Conservation (phyloP, 2,329 filamentous ascomycete genomes). For the Penicillium expansum region DNA sequence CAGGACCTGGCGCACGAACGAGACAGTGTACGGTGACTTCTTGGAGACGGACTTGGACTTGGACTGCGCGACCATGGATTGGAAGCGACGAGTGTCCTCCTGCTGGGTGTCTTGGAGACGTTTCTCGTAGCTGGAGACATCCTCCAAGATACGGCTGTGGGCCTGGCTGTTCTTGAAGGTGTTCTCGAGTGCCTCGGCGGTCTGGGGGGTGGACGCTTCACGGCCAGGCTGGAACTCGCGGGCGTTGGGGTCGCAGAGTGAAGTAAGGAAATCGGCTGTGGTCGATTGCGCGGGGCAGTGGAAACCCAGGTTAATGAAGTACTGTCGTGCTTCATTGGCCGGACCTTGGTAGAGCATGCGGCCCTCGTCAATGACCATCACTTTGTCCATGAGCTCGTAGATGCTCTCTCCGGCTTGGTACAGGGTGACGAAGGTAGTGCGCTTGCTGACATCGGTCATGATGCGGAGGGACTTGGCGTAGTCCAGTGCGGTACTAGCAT, state of each 20-base stretch:
- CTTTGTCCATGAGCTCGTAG: slow-evolving; percentile 75
- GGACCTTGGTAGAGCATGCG: slow-evolving; percentile 67
- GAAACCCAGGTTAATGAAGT: slow-evolving; percentile 66
- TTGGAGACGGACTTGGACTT: slow-evolving; percentile 66
- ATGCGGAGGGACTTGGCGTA: slow-evolving; percentile 68
- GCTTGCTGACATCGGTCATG: slow-evolving; percentile 73
- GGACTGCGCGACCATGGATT: slow-evolving; percentile 60
- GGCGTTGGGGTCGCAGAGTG: slow-evolving; percentile 70
- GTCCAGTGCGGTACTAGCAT: slow-evolving; percentile 74
- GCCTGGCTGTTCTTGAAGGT: slow-evolving; percentile 64
- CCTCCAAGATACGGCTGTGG: slow-evolving; percentile 59
- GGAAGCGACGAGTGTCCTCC: slow-evolving; percentile 63
- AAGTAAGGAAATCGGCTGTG: slow-evolving; percentile 75
- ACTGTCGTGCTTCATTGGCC: slow-evolving; percentile 59
- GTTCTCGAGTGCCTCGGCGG: slow-evolving; percentile 64
- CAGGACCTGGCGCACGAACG: slow-evolving; percentile 66
- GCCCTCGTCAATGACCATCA: slow-evolving; percentile 71
- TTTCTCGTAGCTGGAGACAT: slow-evolving; percentile 61
- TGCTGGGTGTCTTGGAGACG: slow-evolving; percentile 57
- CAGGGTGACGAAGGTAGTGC: slow-evolving; percentile 67
- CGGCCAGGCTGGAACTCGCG: slow-evolving; percentile 65
- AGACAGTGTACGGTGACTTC: slow-evolving; percentile 73
- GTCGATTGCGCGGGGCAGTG: slow-evolving; percentile 59
- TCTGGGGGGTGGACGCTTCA: slow-evolving; percentile 66
- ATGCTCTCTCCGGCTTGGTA: slow-evolving; percentile 71